These are phyloP conservation scores for Rhododendron simsii DNA, from an alignment of 148 eudicot genomes.

Conservation along the genomic window DNA sequence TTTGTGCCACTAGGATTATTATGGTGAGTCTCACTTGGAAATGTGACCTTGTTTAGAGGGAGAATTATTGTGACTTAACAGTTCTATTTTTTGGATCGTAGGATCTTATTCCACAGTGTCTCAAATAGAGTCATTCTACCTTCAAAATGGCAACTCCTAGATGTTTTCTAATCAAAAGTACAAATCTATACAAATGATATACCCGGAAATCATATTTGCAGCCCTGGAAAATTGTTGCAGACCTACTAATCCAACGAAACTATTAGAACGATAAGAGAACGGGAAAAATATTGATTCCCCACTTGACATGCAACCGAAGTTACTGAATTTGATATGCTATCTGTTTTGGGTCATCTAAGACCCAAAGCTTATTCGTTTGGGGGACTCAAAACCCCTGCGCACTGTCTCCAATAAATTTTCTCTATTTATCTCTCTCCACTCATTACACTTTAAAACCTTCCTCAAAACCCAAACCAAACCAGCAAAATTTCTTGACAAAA, in stretches of 20 bases:
- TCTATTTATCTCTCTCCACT: too few relatives aligned
- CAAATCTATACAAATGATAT: slow-evolving; percentile 2
- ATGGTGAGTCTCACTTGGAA: background rate
- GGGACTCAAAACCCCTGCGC: too few relatives aligned
- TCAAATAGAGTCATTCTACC: slow-evolving; percentile 2
- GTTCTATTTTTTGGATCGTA: background rate
- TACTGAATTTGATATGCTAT: background rate
- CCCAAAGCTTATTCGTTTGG: background rate
- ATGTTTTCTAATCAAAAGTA: slow-evolving; percentile 3
- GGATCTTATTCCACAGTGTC: background rate
- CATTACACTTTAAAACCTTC: too few relatives aligned
- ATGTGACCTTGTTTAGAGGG: background rate
- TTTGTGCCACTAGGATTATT: background rate
- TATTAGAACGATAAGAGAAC: background rate
- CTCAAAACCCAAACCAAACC: background rate
- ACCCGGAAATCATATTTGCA: background rate
- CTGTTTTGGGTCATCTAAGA: slow-evolving; percentile 6
- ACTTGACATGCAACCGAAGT: background rate
- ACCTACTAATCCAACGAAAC: background rate
- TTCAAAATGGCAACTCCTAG: background rate
- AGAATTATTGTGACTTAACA: background rate
- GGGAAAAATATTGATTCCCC: background rate
- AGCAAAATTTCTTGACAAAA: slow-evolving; percentile 7
- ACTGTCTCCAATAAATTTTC: too few relatives aligned
- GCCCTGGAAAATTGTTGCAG: background rate